Evolutionary conservation across 495 filamentous ascomycete species (phyloP), one percentile per base, ranked within the genome.

Genomic region (Penicillium egyptiacum): DNA sequence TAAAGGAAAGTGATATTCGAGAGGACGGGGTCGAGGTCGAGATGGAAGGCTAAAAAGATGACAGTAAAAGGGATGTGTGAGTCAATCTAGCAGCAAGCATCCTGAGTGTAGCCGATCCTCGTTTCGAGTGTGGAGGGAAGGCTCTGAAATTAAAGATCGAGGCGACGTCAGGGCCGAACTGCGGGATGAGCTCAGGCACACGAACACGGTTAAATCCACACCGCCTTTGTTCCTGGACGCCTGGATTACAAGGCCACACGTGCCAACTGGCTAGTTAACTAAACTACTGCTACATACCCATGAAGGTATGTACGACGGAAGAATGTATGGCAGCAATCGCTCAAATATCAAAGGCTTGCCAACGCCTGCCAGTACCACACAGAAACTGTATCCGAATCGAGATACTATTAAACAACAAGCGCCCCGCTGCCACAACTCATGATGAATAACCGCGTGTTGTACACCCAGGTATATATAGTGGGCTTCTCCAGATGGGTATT

Each of bases 151-250:
- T 35, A 17, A 35, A 44, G 52, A 54, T 47, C 31, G 22, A 37
- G 22, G 43, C 30, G 8, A 30, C 45, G 47, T 44, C 9, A 45
- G 1, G 40, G 26, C 39, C 30, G 31, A 28, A 40, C 14, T 39
- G 53, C 53, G 53, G 53, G 53, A 55, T 39, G 31, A 45, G 53
- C 30, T 47, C 28, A 35, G 42, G 20, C 42, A 31, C 53, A n/a
- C 20, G 10, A 17, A 31, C 22, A 20, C 31, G 20, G 30, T 17
- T 47, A 40, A 12, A 43, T 16, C 35, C 6, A 55, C 53, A 55
- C 53, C 53, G 53, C 53, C 22, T 35, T 55, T 33, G n/a, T 16
- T 2, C 6, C 2, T 23, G 0, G 8, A 8, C 5, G 26, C 39
- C 50, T 33, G 25, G n/a, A 7, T 22, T 20, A 9, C 11, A 4